Conservation (phyloP, 129 eudicot species). For the Apium graveolens region DNA sequence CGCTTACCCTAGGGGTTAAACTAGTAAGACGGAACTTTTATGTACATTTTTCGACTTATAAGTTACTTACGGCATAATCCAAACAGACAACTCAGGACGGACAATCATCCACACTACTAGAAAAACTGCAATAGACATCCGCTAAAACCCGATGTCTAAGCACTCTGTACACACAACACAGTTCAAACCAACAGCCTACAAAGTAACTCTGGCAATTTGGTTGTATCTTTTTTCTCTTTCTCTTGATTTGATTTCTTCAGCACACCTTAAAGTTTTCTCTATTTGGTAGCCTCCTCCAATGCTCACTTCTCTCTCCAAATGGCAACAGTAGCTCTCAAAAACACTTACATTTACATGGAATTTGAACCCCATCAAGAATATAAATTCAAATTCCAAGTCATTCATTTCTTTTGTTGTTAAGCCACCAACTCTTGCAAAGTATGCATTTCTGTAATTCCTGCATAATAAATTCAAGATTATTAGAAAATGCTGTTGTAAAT, state of each 20-base stretch:
- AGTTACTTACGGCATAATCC: too few species aligned
- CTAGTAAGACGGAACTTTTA: too few species aligned
- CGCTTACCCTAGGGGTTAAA: too few species aligned
- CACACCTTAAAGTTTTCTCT: conserved; percentile 79
- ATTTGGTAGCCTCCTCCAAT: conserved; percentile 93
- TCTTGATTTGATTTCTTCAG: conserved; percentile 69
- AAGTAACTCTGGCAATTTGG: conserved; percentile 39
- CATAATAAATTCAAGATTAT: background rate
- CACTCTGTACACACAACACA: conserved; percentile 1
- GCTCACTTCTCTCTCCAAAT: conserved; percentile 94
- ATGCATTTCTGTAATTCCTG: conserved; percentile 98
- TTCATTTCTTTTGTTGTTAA: conserved; percentile 69
- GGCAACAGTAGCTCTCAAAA: conserved; percentile 87
- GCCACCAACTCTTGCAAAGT: conserved; percentile 92
- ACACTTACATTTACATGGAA: conserved; percentile 96
- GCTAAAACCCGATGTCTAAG: background rate
- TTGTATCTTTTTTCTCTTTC: conserved; percentile 36
- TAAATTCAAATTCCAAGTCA: conserved; percentile 70
- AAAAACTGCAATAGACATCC: too few species aligned
- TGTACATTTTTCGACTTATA: too few species aligned
- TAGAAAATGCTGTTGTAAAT: background rate
- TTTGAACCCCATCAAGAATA: conserved; percentile 80
- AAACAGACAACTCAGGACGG: too few species aligned
- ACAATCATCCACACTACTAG: background rate
- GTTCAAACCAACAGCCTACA: conserved; percentile 21